Evolutionary conservation across 2,329 filamentous ascomycete species (phyloP).

Genomic region (Fusarium sp.): DNA sequence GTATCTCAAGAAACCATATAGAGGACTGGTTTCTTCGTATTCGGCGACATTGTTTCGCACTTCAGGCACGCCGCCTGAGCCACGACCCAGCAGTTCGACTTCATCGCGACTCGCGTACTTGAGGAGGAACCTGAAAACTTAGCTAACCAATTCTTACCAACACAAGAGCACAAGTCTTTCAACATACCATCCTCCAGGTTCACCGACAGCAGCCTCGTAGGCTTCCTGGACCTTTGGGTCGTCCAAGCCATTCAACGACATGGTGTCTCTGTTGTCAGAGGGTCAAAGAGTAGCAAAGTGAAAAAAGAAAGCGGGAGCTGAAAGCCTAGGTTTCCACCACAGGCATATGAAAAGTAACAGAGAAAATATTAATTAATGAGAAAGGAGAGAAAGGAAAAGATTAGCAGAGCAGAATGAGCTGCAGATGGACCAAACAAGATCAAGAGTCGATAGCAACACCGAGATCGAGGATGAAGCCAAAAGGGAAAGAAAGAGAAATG

Average conservation of each 20-base stretch:
- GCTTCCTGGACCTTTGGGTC: conserved; percentile 83
- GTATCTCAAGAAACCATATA: conserved; percentile 94
- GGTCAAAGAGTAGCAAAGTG: conserved; percentile 21
- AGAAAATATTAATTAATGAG: conserved; percentile 13
- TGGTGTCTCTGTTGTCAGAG: conserved; percentile 55
- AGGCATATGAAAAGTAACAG: conserved; percentile 9
- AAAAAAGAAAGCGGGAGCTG: conserved; percentile 9
- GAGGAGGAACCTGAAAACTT: conserved; percentile 82
- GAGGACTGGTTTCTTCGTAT: conserved; percentile 85
- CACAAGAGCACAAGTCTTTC: not conserved
- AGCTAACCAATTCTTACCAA: not conserved
- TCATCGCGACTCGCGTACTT: conserved; percentile 92
- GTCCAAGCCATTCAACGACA: conserved; percentile 98
- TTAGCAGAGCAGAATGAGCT: conserved; percentile 14
- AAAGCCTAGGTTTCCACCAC: conserved; percentile 6
- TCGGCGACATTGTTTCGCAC: conserved; percentile 80
- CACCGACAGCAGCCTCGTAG: conserved; percentile 80
- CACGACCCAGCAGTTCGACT: conserved; percentile 79
- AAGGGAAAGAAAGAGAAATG: conserved; percentile 29
- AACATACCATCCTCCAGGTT: conserved; percentile 93
- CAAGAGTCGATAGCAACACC: conserved; percentile 12
- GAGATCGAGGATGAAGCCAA: conserved; percentile 10
- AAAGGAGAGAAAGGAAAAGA: conserved; percentile 30
- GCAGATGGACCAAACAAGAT: conserved; percentile 15
- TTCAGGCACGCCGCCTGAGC: conserved; percentile 85